Percentiles rank a stretch among this genome's conserved stretches.
phyloP scores from a whole-genome alignment of 2,329 filamentous ascomycete genomes.

The Penicillium italicum region DNA sequence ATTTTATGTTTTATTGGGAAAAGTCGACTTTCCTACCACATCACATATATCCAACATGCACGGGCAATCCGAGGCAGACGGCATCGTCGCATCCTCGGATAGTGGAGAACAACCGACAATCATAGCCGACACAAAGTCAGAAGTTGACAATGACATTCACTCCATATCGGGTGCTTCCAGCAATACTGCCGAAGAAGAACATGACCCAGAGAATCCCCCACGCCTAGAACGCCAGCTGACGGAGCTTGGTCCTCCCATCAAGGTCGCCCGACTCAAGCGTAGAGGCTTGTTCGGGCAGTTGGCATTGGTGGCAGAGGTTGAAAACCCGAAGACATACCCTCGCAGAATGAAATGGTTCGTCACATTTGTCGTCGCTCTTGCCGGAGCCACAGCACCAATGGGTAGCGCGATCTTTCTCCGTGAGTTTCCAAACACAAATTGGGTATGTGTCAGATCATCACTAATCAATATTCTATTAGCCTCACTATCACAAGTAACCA shows the following conservation, averaged over 20 bases:
- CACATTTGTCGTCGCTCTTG: constrained; percentile 71
- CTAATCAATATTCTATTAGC: constrained; percentile 46
- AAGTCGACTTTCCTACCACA: not conserved
- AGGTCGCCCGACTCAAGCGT: constrained; percentile 54
- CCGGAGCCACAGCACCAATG: constrained; percentile 73
- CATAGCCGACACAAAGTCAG: not conserved
- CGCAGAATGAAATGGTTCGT: constrained; percentile 78
- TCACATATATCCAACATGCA: constrained; percentile 5
- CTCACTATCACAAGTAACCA: constrained; percentile 61
- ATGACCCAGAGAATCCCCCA: constrained; percentile 12
- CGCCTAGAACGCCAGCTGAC: constrained; percentile 17
- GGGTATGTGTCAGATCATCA: not conserved
- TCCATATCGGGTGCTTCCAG: constrained; percentile 17
- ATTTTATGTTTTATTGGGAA: not conserved
- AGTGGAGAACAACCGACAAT: constrained; percentile 5
- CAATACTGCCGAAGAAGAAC: constrained; percentile 21
- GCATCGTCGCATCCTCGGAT: not conserved
- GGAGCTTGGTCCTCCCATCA: constrained; percentile 38
- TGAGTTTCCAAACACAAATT: constrained; percentile 43
- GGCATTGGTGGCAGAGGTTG: constrained; percentile 72
- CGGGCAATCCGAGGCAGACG: not conserved
- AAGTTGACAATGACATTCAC: constrained; percentile 16
- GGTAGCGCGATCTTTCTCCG: constrained; percentile 81
- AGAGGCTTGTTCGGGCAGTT: constrained; percentile 71
- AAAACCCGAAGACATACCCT: constrained; percentile 69